Conservation (phyloP, 2,329 filamentous ascomycete species). For the Calonectria hawksworthii region DNA sequence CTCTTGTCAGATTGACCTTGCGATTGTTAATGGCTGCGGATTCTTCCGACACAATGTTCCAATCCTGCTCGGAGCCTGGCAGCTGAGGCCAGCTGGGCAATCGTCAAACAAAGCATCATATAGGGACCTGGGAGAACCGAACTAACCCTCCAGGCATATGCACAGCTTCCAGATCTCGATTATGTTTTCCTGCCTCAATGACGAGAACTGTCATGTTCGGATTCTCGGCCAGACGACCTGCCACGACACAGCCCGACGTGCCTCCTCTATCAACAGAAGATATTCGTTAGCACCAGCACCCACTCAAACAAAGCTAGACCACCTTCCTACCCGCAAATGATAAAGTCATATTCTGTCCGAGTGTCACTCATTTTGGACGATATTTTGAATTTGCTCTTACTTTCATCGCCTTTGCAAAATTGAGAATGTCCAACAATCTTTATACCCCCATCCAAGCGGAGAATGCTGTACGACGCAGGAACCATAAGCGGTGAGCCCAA, state of each 20-base stretch:
- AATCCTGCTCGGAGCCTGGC: conserved; percentile 63
- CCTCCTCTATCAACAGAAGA: conserved; percentile 46
- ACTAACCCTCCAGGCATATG: conserved; percentile 64
- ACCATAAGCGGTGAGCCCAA: neutral
- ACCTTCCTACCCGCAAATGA: conserved; percentile 1
- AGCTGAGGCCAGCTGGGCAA: conserved; percentile 55
- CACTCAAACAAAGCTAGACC: neutral
- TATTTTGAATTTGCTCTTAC: too few species aligned
- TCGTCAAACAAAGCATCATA: neutral
- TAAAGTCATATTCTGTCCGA: neutral
- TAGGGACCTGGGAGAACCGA: neutral
- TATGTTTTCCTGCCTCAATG: conserved; percentile 56
- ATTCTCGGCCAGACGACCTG: conserved; percentile 52
- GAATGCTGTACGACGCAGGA: neutral
- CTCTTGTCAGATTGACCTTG: conserved; percentile 61
- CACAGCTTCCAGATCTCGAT: conserved; percentile 60
- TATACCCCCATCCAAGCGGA: neutral
- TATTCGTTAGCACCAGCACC: neutral
- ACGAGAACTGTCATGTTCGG: conserved; percentile 48
- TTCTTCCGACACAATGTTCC: conserved; percentile 62
- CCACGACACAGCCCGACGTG: conserved; percentile 54
- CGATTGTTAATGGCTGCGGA: conserved; percentile 55
- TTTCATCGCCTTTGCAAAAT: neutral
- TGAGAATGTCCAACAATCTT: neutral
- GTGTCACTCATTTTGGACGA: neutral